Conservation (phyloP, 1,284 basidiomycete genomes). For the Boletus subluridellus region DNA sequence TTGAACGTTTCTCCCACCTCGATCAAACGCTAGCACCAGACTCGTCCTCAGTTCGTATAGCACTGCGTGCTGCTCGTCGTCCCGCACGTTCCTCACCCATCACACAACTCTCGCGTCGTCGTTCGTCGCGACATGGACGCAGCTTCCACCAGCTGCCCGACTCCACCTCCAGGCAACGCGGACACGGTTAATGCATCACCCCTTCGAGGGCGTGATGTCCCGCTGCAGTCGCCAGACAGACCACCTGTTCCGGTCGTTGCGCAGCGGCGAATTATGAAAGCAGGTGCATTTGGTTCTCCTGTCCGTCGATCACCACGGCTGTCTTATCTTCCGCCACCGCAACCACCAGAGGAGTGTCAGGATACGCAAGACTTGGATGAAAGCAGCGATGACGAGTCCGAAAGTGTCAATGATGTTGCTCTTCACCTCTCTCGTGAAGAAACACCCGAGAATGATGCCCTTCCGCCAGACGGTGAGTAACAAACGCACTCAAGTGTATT, state of each 20-base stretch:
- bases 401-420: constrained; percentile 33
- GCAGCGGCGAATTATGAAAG: constrained; percentile 32
- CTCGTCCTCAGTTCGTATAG: neutral
- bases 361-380: constrained; percentile 13
- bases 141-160: constrained; percentile 14
- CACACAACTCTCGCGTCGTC: neutral
- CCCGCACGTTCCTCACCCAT: neutral
- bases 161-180: constrained; percentile 30
- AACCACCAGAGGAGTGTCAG: constrained; percentile 18
- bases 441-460: constrained; percentile 45
- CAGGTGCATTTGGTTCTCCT: constrained; percentile 30
- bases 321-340: constrained; percentile 38
- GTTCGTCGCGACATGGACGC: constrained; percentile 22
- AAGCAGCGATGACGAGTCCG: constrained; percentile 30
- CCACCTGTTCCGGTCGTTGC: constrained; percentile 37
- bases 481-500: constrained; percentile 1
- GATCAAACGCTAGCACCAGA: constrained; percentile 15
- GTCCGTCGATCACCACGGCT: constrained; percentile 53
- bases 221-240: constrained; percentile 55
- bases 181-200: constrained; percentile 38
- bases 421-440: constrained; percentile 34
- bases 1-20: constrained; percentile 19
- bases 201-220: constrained; percentile 50
- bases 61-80: neutral
- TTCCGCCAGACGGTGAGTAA: constrained; percentile 45